Evolutionary conservation across 768 basidiomycete genomes (phyloP).

Genomic region (Suillus brevipes): DNA sequence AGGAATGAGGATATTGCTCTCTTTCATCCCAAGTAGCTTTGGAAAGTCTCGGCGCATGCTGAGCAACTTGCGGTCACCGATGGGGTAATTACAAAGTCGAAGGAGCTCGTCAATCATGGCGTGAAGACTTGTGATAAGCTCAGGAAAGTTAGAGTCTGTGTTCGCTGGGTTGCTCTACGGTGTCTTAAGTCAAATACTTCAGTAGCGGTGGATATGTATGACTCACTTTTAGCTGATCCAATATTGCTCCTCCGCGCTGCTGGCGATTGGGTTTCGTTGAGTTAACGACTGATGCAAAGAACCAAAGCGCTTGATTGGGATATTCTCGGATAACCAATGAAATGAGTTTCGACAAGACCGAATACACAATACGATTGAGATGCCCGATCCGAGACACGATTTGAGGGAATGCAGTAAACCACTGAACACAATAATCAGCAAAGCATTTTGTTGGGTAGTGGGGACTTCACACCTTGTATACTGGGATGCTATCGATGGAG

Average conservation of each 20-base stretch:
- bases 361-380: slow-evolving; percentile 57
- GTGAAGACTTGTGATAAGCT: slow-evolving; percentile 53
- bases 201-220: neutral
- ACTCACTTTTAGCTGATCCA: slow-evolving; percentile 59
- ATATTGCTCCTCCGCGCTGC: slow-evolving; percentile 56
- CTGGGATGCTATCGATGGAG: slow-evolving; percentile 61
- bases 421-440: slow-evolving; percentile 47
- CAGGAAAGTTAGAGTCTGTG: slow-evolving; percentile 41
- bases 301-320: slow-evolving; percentile 91
- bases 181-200: neutral
- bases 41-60: slow-evolving; percentile 54
- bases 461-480: slow-evolving; percentile 65
- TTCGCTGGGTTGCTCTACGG: slow-evolving; percentile 48
- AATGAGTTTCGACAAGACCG: slow-evolving; percentile 65
- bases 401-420: slow-evolving; percentile 96
- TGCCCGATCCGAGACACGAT: slow-evolving; percentile 94
- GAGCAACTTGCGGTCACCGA: slow-evolving; percentile 39
- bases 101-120: slow-evolving; percentile 73
- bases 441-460: neutral
- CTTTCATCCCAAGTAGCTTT: slow-evolving; percentile 54
- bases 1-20: slow-evolving; percentile 78
- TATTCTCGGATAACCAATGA: slow-evolving; percentile 72
- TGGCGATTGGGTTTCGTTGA: slow-evolving; percentile 69
- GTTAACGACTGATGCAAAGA: slow-evolving; percentile 85
- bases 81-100: slow-evolving; percentile 56